A percentile compares a stretch with the other conserved stretches of the same genome.
These are phyloP conservation scores for Brasenia schreberi DNA, from an alignment of 164 flowering plant genomes.

Conservation along the genomic window DNA sequence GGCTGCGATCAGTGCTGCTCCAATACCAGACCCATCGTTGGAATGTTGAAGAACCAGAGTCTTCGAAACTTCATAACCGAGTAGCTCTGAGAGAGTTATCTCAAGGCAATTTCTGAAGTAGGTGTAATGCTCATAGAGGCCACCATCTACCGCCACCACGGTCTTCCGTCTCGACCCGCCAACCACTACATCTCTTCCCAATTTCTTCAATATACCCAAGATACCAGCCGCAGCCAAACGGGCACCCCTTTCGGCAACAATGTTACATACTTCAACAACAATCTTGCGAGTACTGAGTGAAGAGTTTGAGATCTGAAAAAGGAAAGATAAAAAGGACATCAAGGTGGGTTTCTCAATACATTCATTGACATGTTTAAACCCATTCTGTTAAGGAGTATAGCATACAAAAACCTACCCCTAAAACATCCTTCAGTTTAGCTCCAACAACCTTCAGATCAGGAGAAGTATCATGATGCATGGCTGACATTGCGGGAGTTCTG, in stretches of 20 bases:
- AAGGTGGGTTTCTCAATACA: neutral
- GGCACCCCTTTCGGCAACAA: constrained; percentile 78
- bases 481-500: constrained; percentile 97
- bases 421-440: constrained; percentile 58
- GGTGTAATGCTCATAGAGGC: constrained; percentile 71
- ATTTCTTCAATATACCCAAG: constrained; percentile 71
- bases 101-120: constrained; percentile 52
- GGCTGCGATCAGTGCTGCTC: constrained; percentile 92
- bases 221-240: constrained; percentile 93
- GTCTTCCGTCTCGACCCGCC: constrained; percentile 43
- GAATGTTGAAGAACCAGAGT: constrained; percentile 38
- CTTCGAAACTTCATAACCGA: constrained; percentile 46
- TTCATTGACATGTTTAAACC: neutral
- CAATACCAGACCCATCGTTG: constrained; percentile 89
- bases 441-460: constrained; percentile 77
- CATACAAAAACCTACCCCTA: constrained; percentile 42
- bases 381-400: no score
- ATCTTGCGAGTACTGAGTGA: constrained; percentile 66
- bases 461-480: constrained; percentile 89
- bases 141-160: constrained; percentile 83
- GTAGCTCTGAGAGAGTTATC: constrained; percentile 52
- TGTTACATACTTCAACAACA: constrained; percentile 65
- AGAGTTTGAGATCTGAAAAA: constrained; percentile 51
- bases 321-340: neutral
- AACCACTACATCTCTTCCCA: constrained; percentile 53